Conservation (phyloP, 1,284 basidiomycete species). For the Boletellus sp. region DNA sequence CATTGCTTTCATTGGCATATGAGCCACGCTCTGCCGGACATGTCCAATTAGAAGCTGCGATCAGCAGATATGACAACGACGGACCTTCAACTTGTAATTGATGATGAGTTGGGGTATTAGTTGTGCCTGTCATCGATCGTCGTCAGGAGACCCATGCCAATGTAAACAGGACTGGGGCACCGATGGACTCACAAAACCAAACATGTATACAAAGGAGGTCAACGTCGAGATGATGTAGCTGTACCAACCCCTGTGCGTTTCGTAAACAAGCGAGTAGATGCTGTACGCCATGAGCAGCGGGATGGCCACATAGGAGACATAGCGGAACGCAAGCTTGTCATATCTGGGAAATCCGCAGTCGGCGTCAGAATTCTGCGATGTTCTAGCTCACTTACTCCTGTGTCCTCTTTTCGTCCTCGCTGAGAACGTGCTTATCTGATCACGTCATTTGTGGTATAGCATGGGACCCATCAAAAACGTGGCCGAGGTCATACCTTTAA, state of each 20-base stretch:
- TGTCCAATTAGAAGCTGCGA: slow-evolving; percentile 14
- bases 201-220: slow-evolving; percentile 91
- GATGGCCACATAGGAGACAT: slow-evolving; percentile 84
- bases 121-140: slow-evolving; percentile 58
- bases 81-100: slow-evolving; percentile 93
- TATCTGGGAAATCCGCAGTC: slow-evolving; percentile 46
- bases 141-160: slow-evolving; percentile 15
- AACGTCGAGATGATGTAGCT: slow-evolving; percentile 88
- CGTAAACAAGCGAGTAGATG: slow-evolving; percentile 85
- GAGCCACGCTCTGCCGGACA: slow-evolving; percentile 70
- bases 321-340: slow-evolving; percentile 85
- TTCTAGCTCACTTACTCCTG: slow-evolving; percentile 68
- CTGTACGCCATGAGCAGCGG: slow-evolving; percentile 86
- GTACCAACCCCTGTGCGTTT: slow-evolving; percentile 92
- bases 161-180: background rate
- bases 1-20: slow-evolving; percentile 97
- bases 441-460: slow-evolving; percentile 6
- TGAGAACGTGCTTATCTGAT: slow-evolving; percentile 87
- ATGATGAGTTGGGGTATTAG: slow-evolving; percentile 90
- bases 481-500: slow-evolving; percentile 59
- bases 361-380: slow-evolving; percentile 17
- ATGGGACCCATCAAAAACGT: slow-evolving; percentile 13
- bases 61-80: slow-evolving; percentile 24
- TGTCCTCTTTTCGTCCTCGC: slow-evolving; percentile 95
- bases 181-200: slow-evolving; percentile 80